Evolutionary conservation across 1,139 yeast species (phyloP).

Genomic region (Geotrichum phurueaensis): DNA sequence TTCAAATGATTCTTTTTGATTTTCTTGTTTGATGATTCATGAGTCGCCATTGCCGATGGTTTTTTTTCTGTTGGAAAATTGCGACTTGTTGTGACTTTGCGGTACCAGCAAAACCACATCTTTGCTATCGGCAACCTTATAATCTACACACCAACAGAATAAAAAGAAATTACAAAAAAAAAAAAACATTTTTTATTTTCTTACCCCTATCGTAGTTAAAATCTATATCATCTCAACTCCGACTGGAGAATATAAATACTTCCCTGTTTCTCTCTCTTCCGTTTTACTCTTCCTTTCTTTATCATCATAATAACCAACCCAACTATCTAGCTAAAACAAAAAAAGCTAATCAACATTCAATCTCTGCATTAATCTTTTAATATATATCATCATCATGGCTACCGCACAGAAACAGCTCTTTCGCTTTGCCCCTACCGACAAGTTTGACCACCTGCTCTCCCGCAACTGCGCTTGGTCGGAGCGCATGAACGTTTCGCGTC

Average conservation of each 20-base stretch:
- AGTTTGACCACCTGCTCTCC: constrained; percentile 53
- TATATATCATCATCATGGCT: not conserved
- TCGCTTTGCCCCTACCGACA: constrained; percentile 29
- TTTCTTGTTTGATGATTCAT: not conserved
- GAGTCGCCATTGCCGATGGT: not conserved
- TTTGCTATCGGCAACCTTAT: not conserved
- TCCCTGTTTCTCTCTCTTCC: not conserved
- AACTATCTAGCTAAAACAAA: not conserved
- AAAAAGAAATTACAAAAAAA: not conserved
- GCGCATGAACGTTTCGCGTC: constrained; percentile 38
- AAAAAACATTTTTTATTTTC: not conserved
- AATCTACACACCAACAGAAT: not conserved
- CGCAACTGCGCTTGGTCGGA: constrained; percentile 67
- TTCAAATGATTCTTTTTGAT: too few species aligned
- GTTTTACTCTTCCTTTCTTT: not conserved
- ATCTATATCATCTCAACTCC: not conserved
- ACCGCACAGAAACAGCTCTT: constrained; percentile 21
- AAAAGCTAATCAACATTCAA: not conserved
- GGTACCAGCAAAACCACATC: not conserved
- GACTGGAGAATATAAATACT: not conserved
- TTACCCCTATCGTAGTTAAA: not conserved
- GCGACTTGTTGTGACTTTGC: not conserved
- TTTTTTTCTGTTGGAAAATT: too few species aligned
- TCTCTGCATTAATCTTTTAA: not conserved
- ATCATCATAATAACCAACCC: not conserved